These are phyloP conservation scores for Hymenotorrendiella dingleyae DNA, from an alignment of 2,329 filamentous ascomycete species.

Conservation along the genomic window DNA sequence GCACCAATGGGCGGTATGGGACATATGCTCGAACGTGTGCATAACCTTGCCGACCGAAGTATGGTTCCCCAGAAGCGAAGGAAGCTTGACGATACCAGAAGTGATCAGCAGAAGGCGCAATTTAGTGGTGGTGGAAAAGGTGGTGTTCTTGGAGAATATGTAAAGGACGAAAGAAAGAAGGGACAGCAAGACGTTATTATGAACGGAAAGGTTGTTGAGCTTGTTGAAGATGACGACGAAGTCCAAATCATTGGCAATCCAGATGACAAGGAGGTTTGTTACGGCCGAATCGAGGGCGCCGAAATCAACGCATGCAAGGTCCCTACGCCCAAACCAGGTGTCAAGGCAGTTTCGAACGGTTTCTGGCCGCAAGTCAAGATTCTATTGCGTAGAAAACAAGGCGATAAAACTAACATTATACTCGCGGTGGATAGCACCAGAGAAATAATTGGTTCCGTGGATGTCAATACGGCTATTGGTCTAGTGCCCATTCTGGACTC, in stretches of 20 bases:
- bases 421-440: constrained; percentile 67
- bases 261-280: constrained; percentile 69
- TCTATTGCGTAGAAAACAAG: constrained; percentile 53
- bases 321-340: constrained; percentile 61
- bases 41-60: constrained; percentile 65
- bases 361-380: constrained; percentile 74
- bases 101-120: constrained; percentile 36
- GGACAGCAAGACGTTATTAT: constrained; percentile 31
- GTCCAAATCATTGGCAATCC: constrained; percentile 52
- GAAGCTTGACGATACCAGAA: constrained; percentile 44
- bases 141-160: constrained; percentile 58
- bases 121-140: constrained; percentile 46
- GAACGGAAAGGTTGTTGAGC: constrained; percentile 36
- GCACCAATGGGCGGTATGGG: constrained; percentile 42
- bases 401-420: constrained; percentile 54
- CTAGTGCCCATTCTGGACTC: constrained; percentile 71
- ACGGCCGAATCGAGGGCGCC: constrained; percentile 66
- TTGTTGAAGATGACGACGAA: constrained; percentile 46
- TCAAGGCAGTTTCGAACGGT: constrained; percentile 47
- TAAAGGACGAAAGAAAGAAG: constrained; percentile 54
- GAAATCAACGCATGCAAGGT: constrained; percentile 61
- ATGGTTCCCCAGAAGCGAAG: constrained; percentile 59
- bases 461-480: constrained; percentile 58
- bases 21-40: constrained; percentile 67
- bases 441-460: constrained; percentile 70